A percentile compares a stretch with the other conserved stretches of the same genome.
Evolutionary conservation across 2,329 filamentous ascomycete genomes (phyloP).

Genomic region (Fusarium coffeatum): DNA sequence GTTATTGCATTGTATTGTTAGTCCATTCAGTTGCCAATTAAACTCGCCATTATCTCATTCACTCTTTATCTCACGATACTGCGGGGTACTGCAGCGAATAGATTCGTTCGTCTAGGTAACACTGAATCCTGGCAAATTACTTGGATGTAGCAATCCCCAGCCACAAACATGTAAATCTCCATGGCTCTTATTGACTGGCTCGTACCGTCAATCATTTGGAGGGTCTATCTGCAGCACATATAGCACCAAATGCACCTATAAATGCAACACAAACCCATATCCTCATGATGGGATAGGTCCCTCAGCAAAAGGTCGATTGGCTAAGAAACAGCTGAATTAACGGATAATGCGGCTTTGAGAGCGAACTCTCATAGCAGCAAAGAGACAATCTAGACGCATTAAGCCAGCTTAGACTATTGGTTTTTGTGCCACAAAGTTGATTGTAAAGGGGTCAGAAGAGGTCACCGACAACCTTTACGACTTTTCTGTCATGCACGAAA

Average conservation of each 20-base stretch:
- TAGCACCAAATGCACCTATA: not conserved
- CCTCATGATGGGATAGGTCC: too few species aligned
- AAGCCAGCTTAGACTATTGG: not conserved
- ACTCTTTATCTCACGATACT: not conserved
- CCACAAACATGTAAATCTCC: not conserved
- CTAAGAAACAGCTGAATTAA: constrained; percentile 1
- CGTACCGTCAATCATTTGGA: not conserved
- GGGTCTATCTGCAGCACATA: not conserved
- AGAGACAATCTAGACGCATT: not conserved
- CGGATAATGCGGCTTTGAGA: constrained; percentile 11
- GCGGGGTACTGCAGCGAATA: not conserved
- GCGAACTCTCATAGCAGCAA: not conserved
- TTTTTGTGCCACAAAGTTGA: not conserved
- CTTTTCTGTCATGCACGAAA: not conserved
- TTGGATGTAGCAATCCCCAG: not conserved
- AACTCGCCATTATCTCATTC: not conserved
- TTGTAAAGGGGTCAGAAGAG: not conserved
- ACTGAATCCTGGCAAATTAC: not conserved
- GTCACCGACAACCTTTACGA: not conserved
- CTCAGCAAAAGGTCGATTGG: not conserved
- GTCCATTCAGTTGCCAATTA: not conserved
- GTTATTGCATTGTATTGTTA: not conserved
- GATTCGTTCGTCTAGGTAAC: not conserved
- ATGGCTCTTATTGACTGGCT: not conserved
- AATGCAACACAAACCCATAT: not conserved